These are phyloP conservation scores for Teunomyces tritomae DNA, from an alignment of 805 yeast species.

Conservation along the genomic window DNA sequence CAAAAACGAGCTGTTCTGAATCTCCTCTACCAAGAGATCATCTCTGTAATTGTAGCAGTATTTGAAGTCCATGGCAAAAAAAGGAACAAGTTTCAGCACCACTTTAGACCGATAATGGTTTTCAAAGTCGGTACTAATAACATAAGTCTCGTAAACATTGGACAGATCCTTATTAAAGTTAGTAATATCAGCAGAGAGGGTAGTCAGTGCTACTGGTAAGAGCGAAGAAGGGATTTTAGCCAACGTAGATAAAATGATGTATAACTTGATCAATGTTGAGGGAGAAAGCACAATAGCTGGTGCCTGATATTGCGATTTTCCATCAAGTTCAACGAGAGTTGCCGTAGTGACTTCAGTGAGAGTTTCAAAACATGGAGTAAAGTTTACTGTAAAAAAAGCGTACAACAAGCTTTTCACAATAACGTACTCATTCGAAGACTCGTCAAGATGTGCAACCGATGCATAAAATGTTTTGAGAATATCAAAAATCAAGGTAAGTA, in stretches of 20 bases:
- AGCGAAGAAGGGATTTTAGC: conserved; percentile 22
- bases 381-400: conserved; percentile 22
- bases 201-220: conserved; percentile 16
- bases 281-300: conserved; percentile 26
- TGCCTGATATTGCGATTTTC: conserved; percentile 4
- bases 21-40: conserved; percentile 17
- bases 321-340: not conserved
- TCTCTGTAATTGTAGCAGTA: conserved; percentile 17
- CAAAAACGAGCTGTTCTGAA: conserved; percentile 27
- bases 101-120: conserved; percentile 7
- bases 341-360: conserved; percentile 16
- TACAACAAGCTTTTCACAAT: conserved; percentile 21
- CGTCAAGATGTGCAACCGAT: conserved; percentile 13
- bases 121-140: conserved; percentile 6
- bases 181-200: conserved; percentile 29
- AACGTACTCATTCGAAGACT: conserved; percentile 14
- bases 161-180: conserved; percentile 17
- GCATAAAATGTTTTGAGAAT: conserved; percentile 20
- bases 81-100: conserved; percentile 19
- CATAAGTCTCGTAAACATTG: conserved; percentile 18
- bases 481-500: conserved; percentile 23
- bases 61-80: conserved; percentile 22
- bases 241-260: conserved; percentile 22
- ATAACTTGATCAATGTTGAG: conserved; percentile 25
- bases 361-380: conserved; percentile 16